Conservation (phyloP, 2,329 filamentous ascomycete genomes). For the Pseudovirgaria hyperparasitica region DNA sequence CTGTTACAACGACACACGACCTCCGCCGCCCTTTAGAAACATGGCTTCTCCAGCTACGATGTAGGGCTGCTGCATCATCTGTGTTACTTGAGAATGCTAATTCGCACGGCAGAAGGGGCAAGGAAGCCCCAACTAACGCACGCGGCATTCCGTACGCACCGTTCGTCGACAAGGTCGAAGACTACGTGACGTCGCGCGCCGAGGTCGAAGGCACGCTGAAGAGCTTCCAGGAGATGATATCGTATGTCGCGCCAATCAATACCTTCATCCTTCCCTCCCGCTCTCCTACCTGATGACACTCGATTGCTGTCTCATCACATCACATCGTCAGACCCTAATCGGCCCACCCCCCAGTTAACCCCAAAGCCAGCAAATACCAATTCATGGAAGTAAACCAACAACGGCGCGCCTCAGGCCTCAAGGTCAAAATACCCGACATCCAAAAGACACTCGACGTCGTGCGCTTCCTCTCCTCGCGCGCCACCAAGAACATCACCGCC, state of each 20-base stretch:
- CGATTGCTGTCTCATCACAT: too few relatives aligned
- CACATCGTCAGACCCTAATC: too few relatives aligned
- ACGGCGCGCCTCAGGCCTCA: slow-evolving; percentile 64
- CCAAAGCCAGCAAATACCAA: slow-evolving; percentile 95
- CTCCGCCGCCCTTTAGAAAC: too few relatives aligned
- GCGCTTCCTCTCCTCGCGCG: too few relatives aligned
- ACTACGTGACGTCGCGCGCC: slow-evolving; percentile 66
- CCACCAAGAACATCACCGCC: too few relatives aligned
- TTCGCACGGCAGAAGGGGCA: slow-evolving; percentile 13
- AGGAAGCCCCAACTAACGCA: slow-evolving; percentile 53
- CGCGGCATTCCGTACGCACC: slow-evolving; percentile 73
- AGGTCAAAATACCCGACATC: slow-evolving; percentile 95
- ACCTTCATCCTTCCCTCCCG: not conserved
- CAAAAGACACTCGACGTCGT: slow-evolving; percentile 92
- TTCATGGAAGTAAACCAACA: slow-evolving; percentile 97
- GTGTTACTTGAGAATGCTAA: not conserved
- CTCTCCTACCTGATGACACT: too few relatives aligned
- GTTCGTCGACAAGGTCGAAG: slow-evolving; percentile 79
- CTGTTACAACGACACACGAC: too few relatives aligned
- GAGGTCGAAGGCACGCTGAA: slow-evolving; percentile 72
- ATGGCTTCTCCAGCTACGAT: too few relatives aligned
- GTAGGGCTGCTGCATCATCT: too few relatives aligned
- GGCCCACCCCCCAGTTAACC: slow-evolving; percentile 4
- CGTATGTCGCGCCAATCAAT: slow-evolving; percentile 37
- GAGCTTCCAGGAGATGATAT: slow-evolving; percentile 88